Evolutionary conservation across 805 yeast genomes (phyloP).

Genomic region (Schwanniomyces pseudopolymorphus): DNA sequence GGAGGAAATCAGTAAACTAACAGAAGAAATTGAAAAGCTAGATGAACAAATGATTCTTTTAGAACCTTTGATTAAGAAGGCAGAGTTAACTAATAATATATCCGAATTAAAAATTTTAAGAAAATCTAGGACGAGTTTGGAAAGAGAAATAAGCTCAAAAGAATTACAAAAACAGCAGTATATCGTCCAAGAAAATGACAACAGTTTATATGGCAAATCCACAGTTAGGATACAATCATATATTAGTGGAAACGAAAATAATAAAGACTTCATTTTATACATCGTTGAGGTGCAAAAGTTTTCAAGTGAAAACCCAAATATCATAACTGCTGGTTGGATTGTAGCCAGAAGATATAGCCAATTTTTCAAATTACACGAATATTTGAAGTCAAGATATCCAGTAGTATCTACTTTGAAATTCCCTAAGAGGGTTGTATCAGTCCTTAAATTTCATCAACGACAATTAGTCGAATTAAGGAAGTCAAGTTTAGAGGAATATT

Average conservation of each 20-base stretch:
- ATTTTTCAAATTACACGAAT: slow-evolving; percentile 68
- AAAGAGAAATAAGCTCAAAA: slow-evolving; percentile 69
- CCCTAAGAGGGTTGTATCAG: slow-evolving; percentile 59
- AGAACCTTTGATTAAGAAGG: slow-evolving; percentile 69
- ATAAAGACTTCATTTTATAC: slow-evolving; percentile 65
- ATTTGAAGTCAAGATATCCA: slow-evolving; percentile 54
- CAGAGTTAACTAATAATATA: slow-evolving; percentile 77
- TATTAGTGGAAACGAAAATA: slow-evolving; percentile 55
- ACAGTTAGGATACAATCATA: slow-evolving; percentile 51
- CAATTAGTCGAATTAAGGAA: slow-evolving; percentile 65
- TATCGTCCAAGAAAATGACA: slow-evolving; percentile 79
- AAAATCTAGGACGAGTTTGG: slow-evolving; percentile 66
- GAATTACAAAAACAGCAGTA: slow-evolving; percentile 78
- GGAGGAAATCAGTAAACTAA: slow-evolving; percentile 63
- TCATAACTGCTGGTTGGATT: slow-evolving; percentile 75
- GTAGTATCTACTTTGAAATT: slow-evolving; percentile 49
- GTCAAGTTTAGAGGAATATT: slow-evolving; percentile 58
- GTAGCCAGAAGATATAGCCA: slow-evolving; percentile 89
- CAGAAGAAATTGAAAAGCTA: slow-evolving; percentile 56
- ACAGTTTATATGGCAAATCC: slow-evolving; percentile 69
- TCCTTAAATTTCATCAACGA: slow-evolving; percentile 69
- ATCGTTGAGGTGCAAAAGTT: slow-evolving; percentile 70
- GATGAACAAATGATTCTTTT: slow-evolving; percentile 63
- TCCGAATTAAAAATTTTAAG: slow-evolving; percentile 65
- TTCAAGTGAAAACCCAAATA: slow-evolving; percentile 38